Percentiles rank a stretch among this genome's conserved stretches.
phyloP scores from a whole-genome alignment of 106 monocot species.

The Allium cepa region DNA sequence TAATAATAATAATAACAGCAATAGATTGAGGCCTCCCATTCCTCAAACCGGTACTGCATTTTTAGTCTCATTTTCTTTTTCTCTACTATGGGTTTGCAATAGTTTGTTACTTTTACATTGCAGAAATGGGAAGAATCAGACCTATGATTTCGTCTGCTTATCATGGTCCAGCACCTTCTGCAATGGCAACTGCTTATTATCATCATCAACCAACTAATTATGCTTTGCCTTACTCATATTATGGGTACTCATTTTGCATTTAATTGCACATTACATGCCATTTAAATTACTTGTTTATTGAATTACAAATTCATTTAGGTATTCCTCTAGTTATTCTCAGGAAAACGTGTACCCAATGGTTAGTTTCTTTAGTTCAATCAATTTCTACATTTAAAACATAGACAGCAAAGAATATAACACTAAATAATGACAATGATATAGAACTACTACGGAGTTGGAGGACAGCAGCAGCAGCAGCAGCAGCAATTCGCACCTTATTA shows the following conservation, averaged over 20 bases:
- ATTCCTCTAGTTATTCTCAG: slow-evolving; percentile 47
- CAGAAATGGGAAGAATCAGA: slow-evolving; percentile 26
- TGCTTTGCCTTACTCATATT: slow-evolving; percentile 32
- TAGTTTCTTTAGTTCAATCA: slow-evolving; percentile 6
- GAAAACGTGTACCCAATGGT: slow-evolving; percentile 62
- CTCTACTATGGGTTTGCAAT: not conserved
- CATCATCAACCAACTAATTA: slow-evolving; percentile 45
- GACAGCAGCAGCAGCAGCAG: slow-evolving; percentile 29
- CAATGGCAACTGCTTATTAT: slow-evolving; percentile 18
- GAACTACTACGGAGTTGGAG: slow-evolving; percentile 34
- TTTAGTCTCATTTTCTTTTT: not conserved
- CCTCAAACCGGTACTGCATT: slow-evolving; percentile 18
- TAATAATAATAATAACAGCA: not conserved
- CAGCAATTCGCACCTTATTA: slow-evolving; percentile 48
- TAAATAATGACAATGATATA: slow-evolving; percentile 6
- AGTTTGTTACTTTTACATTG: not conserved
- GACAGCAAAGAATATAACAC: not conserved
- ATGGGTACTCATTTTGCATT: slow-evolving; percentile 23
- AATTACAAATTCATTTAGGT: slow-evolving; percentile 20
- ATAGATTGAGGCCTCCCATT: slow-evolving; percentile 10
- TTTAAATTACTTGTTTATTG: not conserved
- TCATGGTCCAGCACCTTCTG: slow-evolving; percentile 13
- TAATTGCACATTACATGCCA: not conserved
- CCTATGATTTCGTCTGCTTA: slow-evolving; percentile 24
- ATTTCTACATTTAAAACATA: not conserved